Conservation (phyloP, 1,284 basidiomycete genomes). For the Sanghuangporus baumii region DNA sequence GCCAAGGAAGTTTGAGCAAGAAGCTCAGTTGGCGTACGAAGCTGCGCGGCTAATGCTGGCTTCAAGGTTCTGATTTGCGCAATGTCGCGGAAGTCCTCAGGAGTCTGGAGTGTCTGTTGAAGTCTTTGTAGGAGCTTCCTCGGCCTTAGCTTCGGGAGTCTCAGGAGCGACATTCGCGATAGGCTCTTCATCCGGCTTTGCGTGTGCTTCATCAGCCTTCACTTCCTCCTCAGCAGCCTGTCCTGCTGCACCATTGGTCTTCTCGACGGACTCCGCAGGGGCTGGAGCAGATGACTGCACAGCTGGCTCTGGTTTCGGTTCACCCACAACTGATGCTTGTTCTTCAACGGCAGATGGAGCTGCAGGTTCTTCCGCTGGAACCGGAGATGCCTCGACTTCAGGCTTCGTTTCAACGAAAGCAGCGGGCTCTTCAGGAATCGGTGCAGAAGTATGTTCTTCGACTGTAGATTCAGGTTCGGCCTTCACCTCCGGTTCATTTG, state of each 20-base stretch:
- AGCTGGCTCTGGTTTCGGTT: neutral
- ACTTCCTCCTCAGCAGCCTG: neutral
- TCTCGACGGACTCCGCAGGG: neutral
- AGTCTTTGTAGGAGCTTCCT: neutral
- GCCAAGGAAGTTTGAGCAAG: neutral
- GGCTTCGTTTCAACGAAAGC: neutral
- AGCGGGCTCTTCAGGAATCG: neutral
- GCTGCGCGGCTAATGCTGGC: neutral
- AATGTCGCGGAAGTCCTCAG: too few relatives aligned
- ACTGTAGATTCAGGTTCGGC: neutral
- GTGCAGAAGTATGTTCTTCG: neutral
- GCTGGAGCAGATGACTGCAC: neutral
- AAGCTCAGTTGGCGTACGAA: neutral
- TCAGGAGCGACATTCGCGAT: neutral
- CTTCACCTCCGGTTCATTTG: too few relatives aligned
- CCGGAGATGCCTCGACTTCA: neutral
- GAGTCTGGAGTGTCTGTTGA: too few relatives aligned
- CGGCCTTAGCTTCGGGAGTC: neutral
- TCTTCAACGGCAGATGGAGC: neutral
- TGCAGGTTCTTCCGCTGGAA: neutral
- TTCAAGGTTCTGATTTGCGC: neutral
- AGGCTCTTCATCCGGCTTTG: neutral
- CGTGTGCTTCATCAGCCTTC: neutral
- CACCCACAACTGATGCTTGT: neutral
- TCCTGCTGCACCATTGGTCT: neutral